Percentiles rank a stretch among this genome's conserved stretches.
phyloP scores from a whole-genome alignment of 192 early-diverging fungal genomes.

The Chytriomyces sp. region DNA sequence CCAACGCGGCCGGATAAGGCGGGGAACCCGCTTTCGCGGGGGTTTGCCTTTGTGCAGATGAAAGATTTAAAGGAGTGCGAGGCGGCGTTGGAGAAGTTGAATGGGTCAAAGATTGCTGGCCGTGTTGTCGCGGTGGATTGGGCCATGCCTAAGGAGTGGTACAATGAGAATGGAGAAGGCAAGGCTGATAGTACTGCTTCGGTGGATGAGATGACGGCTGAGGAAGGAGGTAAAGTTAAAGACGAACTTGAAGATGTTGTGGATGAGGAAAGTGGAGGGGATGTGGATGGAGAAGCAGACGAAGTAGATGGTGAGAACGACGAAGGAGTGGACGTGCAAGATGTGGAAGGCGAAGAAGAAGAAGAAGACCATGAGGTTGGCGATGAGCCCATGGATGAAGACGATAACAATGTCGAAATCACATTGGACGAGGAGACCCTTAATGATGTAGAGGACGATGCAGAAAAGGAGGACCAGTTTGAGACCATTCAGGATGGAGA shows the following conservation, averaged over 20 bases:
- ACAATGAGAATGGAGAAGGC: constrained; percentile 58
- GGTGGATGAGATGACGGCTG: constrained; percentile 44
- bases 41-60: constrained; percentile 93
- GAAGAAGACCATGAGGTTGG: constrained; percentile 47
- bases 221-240: constrained; percentile 36
- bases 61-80: constrained; percentile 69
- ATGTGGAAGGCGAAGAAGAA: constrained; percentile 33
- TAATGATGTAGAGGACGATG: constrained; percentile 39
- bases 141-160: constrained; percentile 76
- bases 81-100: constrained; percentile 69
- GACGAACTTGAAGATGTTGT: constrained; percentile 41
- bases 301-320: background rate
- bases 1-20: constrained; percentile 62
- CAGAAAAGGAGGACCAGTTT: constrained; percentile 15
- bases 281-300: constrained; percentile 4
- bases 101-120: constrained; percentile 69
- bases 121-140: constrained; percentile 83
- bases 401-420: constrained; percentile 36
- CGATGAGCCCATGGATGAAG: constrained; percentile 35
- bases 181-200: constrained; percentile 19
- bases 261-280: constrained; percentile 42
- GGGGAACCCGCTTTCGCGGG: constrained; percentile 37
- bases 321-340: constrained; percentile 20
- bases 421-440: constrained; percentile 7
- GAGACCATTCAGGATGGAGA: constrained; percentile 4